phyloP scores from a whole-genome alignment of 2,329 filamentous ascomycete species.

The Coniochaeta sp. region DNA sequence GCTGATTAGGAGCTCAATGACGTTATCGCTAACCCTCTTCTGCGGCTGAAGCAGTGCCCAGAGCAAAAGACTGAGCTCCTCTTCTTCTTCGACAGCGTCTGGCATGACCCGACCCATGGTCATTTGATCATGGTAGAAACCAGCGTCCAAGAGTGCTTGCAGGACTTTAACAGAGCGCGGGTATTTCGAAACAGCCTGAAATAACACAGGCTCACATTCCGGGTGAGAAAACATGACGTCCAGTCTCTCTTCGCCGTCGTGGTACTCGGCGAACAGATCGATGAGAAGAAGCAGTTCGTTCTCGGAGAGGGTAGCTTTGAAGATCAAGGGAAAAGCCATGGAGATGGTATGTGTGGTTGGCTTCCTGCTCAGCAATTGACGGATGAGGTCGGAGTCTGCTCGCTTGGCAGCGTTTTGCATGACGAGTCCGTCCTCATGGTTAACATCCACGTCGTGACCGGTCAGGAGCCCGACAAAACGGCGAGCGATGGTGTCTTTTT shows the following conservation, averaged over 20 bases:
- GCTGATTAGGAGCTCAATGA: slow-evolving; percentile 51
- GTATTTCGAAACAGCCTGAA: slow-evolving; percentile 45
- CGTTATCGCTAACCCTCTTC: slow-evolving; percentile 50
- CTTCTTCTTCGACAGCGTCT: slow-evolving; percentile 40
- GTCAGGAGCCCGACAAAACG: slow-evolving; percentile 36
- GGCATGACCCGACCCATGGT: slow-evolving; percentile 34
- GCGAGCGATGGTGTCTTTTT: slow-evolving; percentile 30
- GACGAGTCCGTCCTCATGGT: slow-evolving; percentile 43
- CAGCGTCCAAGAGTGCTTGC: slow-evolving; percentile 44
- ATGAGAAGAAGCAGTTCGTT: slow-evolving; percentile 43
- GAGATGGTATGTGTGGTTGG: slow-evolving; percentile 43
- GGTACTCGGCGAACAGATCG: slow-evolving; percentile 41
- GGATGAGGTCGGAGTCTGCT: slow-evolving; percentile 41
- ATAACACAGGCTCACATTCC: slow-evolving; percentile 37
- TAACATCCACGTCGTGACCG: slow-evolving; percentile 34
- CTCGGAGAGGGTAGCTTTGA: slow-evolving; percentile 42
- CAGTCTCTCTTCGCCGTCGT: slow-evolving; percentile 37
- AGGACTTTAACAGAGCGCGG: slow-evolving; percentile 47
- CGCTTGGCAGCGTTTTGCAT: slow-evolving; percentile 45
- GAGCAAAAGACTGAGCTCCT: slow-evolving; percentile 48
- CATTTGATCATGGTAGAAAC: slow-evolving; percentile 52
- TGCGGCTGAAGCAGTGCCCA: slow-evolving; percentile 58
- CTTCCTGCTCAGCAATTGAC: slow-evolving; percentile 38
- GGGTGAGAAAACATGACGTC: slow-evolving; percentile 39
- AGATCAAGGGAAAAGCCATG: slow-evolving; percentile 47